Evolutionary conservation across 192 early-diverging fungal genomes (phyloP).

Genomic region (Coemansia sp.): DNA sequence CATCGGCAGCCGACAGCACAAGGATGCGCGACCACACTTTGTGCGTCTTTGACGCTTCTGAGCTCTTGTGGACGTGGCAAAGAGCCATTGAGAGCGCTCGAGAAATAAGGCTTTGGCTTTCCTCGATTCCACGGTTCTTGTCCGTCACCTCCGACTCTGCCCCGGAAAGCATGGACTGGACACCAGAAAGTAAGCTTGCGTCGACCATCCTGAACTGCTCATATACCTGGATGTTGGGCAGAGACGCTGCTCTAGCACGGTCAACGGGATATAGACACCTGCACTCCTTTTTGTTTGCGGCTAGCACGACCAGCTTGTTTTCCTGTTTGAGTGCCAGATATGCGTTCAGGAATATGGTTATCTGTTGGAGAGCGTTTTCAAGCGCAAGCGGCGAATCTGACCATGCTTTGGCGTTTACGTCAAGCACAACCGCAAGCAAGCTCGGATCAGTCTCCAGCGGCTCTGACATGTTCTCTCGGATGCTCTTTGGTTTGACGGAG

Average conservation of each 20-base stretch:
- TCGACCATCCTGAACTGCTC: slow-evolving; percentile 54
- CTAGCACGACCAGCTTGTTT: slow-evolving; percentile 84
- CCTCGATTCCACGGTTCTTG: slow-evolving; percentile 13
- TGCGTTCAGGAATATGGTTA: slow-evolving; percentile 88
- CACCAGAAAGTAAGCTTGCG: slow-evolving; percentile 31
- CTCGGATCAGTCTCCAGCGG: slow-evolving; percentile 64
- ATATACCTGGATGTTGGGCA: slow-evolving; percentile 47
- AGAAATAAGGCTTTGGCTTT: slow-evolving; percentile 38
- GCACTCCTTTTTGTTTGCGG: slow-evolving; percentile 39
- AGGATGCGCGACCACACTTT: slow-evolving; percentile 73
- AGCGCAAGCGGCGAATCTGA: slow-evolving; percentile 60
- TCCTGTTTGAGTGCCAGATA: slow-evolving; percentile 87
- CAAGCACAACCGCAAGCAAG: slow-evolving; percentile 78
- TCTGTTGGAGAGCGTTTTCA: slow-evolving; percentile 70
- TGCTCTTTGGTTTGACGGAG: neutral
- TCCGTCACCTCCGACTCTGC: neutral
- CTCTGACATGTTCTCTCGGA: slow-evolving; percentile 24
- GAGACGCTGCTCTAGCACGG: neutral
- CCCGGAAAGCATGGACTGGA: slow-evolving; percentile 21
- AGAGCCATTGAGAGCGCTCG: slow-evolving; percentile 52
- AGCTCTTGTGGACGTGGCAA: slow-evolving; percentile 46
- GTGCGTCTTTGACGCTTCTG: slow-evolving; percentile 8
- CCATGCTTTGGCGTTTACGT: slow-evolving; percentile 81
- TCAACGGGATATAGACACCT: slow-evolving; percentile 43
- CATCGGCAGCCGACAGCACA: slow-evolving; percentile 81